Evolutionary conservation across 1,284 basidiomycete species (phyloP).

Genomic region (Puccinia coronata): DNA sequence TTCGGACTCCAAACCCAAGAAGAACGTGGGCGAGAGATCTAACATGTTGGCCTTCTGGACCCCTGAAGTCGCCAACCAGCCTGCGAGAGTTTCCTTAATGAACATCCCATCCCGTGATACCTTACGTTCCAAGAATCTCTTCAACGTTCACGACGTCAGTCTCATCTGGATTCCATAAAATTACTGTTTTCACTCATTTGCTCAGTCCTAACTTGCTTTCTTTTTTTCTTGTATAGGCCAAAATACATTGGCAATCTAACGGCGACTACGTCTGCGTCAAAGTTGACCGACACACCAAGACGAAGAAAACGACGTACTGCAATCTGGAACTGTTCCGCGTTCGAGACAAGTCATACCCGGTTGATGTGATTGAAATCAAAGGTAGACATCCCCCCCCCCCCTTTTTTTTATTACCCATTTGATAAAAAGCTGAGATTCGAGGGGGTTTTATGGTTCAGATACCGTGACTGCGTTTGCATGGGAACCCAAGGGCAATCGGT

Average conservation of each 20-base stretch:
- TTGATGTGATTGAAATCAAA: slow-evolving; percentile 96
- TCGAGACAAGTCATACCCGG: slow-evolving; percentile 95
- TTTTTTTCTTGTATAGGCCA: slow-evolving; percentile 69
- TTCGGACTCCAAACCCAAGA: slow-evolving; percentile 53
- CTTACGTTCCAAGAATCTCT: slow-evolving; percentile 93
- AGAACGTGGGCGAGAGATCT: slow-evolving; percentile 59
- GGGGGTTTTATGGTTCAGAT: slow-evolving; percentile 64
- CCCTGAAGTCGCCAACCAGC: slow-evolving; percentile 92
- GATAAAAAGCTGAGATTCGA: neutral
- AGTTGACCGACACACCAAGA: slow-evolving; percentile 98
- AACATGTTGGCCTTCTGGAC: slow-evolving; percentile 94
- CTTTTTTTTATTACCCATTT: no score
- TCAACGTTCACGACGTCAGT: slow-evolving; percentile 92
- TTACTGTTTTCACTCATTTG: slow-evolving; percentile 24
- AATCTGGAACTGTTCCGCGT: slow-evolving; percentile 98
- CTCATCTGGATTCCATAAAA: slow-evolving; percentile 14
- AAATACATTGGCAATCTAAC: slow-evolving; percentile 98
- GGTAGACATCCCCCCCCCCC: slow-evolving; percentile 64
- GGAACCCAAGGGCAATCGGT: slow-evolving; percentile 95
- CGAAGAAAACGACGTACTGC: slow-evolving; percentile 97
- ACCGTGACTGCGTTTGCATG: slow-evolving; percentile 96
- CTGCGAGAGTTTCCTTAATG: slow-evolving; percentile 91
- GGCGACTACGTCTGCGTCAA: slow-evolving; percentile 99
- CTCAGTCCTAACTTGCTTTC: neutral
- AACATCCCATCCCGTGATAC: slow-evolving; percentile 81